These are phyloP conservation scores for Tetradesmus lagerheimii DNA, from an alignment of 139 green algal genomes.

Conservation along the genomic window DNA sequence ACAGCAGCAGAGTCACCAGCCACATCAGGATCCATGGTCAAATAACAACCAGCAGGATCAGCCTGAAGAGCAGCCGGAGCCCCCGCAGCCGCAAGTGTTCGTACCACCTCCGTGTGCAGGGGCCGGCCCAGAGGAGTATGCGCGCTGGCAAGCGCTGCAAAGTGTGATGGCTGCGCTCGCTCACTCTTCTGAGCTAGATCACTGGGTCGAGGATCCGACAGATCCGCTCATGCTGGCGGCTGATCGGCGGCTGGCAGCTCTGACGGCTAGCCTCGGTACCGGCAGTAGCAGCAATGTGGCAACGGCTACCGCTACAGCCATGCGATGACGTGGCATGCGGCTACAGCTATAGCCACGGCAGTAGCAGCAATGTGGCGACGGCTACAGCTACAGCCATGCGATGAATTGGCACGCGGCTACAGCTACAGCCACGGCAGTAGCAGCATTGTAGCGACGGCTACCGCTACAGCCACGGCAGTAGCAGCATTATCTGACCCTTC, in stretches of 20 bases:
- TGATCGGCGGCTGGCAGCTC: constrained; percentile 35
- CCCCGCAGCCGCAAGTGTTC: not conserved
- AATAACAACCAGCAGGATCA: not conserved
- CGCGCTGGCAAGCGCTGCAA: constrained; percentile 39
- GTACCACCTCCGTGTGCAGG: constrained; percentile 4
- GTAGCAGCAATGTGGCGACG: no score
- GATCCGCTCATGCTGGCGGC: constrained; percentile 38
- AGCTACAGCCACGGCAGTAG: not conserved
- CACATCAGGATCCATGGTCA: constrained; percentile 30
- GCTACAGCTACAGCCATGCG: not conserved
- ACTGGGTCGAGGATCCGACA: constrained; percentile 43
- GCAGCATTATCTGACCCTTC: no score
- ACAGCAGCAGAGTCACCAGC: not conserved
- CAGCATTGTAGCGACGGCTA: not conserved
- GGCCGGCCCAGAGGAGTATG: constrained; percentile 11
- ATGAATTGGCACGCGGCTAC: not conserved
- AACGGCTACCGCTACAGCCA: not conserved
- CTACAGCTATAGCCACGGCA: not conserved
- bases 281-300: no score
- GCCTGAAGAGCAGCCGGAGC: constrained; percentile 11
- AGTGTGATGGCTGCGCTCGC: constrained; percentile 35
- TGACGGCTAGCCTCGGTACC: constrained; percentile 27
- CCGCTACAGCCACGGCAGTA: not conserved
- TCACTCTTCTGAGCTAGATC: constrained; percentile 39
- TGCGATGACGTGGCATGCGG: not conserved